Conservation (phyloP, 148 eudicot genomes). For the Camellia sinensis region DNA sequence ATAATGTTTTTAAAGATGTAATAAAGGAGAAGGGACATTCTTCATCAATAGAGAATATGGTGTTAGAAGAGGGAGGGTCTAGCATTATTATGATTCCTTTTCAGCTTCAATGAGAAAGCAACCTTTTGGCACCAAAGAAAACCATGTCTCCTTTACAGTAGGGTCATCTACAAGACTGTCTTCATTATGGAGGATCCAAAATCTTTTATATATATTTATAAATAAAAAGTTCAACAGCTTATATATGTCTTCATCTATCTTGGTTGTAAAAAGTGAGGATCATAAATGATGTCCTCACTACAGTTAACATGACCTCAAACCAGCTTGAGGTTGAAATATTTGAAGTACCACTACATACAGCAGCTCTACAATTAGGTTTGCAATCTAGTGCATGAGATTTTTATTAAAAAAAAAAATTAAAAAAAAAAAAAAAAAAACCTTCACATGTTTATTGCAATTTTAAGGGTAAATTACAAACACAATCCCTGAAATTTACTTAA, state of each 20-base stretch:
- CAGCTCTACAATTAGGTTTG: no score
- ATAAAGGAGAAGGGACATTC: constrained; percentile 6
- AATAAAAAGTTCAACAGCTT: neutral
- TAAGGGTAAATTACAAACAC: no score
- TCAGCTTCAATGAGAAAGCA: neutral
- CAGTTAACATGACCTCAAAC: no score
- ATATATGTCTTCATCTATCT: neutral
- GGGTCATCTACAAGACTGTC: neutral
- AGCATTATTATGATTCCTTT: neutral
- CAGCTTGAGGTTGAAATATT: neutral
- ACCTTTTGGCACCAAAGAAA: constrained; percentile 2
- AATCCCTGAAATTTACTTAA: no score
- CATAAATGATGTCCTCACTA: neutral
- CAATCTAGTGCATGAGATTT: no score
- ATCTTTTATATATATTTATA: neutral
- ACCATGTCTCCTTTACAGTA: neutral
- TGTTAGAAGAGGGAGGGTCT: neutral
- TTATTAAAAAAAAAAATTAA: no score
- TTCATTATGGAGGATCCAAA: neutral
- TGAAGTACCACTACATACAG: no score
- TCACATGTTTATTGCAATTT: no score
- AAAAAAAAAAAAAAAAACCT: no score
- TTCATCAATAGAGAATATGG: neutral
- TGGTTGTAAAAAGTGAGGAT: neutral
- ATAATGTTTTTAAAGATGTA: no score